A percentile compares a stretch with the other conserved stretches of the same genome.
phyloP scores from a whole-genome alignment of 768 basidiomycete species.

The Ramaria rubella region DNA sequence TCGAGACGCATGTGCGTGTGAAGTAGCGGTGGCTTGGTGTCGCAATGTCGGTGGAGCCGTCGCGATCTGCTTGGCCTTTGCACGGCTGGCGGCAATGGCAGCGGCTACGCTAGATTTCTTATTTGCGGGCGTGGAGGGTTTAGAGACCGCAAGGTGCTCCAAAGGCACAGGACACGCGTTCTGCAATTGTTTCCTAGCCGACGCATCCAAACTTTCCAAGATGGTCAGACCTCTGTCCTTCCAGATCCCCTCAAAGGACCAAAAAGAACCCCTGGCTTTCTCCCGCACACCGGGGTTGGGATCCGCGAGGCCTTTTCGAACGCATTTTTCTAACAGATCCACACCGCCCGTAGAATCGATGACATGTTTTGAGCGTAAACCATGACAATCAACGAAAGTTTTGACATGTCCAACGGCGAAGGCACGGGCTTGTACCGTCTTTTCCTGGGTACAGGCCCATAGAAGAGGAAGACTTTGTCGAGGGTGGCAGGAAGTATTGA shows the following conservation, averaged over 20 bases:
- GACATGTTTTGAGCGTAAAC: conserved; percentile 46
- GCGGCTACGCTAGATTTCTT: conserved; percentile 84
- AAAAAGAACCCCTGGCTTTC: conserved; percentile 63
- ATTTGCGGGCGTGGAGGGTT: conserved; percentile 45
- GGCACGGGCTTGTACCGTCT: conserved; percentile 67
- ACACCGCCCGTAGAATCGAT: conserved; percentile 67
- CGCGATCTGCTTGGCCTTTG: conserved; percentile 80
- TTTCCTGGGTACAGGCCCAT: conserved; percentile 67
- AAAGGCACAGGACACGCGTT: conserved; percentile 68
- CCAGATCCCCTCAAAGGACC: conserved; percentile 77
- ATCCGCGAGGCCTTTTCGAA: conserved; percentile 72
- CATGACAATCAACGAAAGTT: conserved; percentile 69
- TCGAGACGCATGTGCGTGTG: conserved; percentile 43
- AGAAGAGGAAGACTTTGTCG: conserved; percentile 63
- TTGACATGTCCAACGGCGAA: conserved; percentile 66
- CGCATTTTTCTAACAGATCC: conserved; percentile 64
- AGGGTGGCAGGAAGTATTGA: conserved; percentile 63
- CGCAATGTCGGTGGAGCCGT: conserved; percentile 72
- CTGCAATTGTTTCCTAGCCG: conserved; percentile 76
- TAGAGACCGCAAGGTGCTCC: conserved; percentile 32
- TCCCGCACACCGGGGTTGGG: conserved; percentile 76
- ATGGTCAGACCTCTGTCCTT: conserved; percentile 57
- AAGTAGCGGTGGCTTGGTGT: conserved; percentile 67
- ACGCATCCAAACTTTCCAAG: conserved; percentile 58
- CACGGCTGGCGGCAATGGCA: conserved; percentile 83